Conservation (phyloP, 495 filamentous ascomycete genomes). For the Hypoxylon crocopeplum region DNA sequence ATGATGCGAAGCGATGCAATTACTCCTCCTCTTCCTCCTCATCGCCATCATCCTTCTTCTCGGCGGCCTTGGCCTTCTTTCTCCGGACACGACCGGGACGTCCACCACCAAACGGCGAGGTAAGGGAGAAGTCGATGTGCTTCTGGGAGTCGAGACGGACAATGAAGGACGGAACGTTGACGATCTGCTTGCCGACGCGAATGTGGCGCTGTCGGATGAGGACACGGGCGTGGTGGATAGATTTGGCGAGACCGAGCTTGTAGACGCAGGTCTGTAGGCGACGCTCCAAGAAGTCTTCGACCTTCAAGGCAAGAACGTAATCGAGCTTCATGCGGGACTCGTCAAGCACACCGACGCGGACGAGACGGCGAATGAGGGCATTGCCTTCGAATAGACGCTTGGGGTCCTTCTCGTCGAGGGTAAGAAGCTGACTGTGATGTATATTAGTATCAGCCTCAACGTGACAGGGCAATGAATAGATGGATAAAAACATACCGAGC, state of each 20-base stretch:
- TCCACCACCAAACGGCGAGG: conserved; percentile 96
- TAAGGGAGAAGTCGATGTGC: conserved; percentile 99
- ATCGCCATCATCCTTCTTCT: conserved; percentile 83
- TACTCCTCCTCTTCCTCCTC: conserved; percentile 91
- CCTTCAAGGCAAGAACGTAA: conserved; percentile 98
- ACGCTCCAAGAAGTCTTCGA: conserved; percentile 99
- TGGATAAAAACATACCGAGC: conserved; percentile 75
- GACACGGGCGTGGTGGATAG: conserved; percentile 99
- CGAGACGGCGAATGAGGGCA: conserved; percentile 98
- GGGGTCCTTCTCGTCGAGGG: conserved; percentile 99
- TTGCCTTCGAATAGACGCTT: conserved; percentile 99
- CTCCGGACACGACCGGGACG: conserved; percentile 94
- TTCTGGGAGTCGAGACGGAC: conserved; percentile 99
- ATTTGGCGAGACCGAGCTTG: conserved; percentile 99
- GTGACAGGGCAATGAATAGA: not conserved
- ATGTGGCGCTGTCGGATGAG: conserved; percentile 99
- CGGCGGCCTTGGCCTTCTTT: conserved; percentile 98
- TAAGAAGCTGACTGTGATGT: conserved; percentile 90
- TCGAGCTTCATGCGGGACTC: conserved; percentile 99
- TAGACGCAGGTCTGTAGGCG: conserved; percentile 99
- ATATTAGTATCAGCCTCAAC: conserved; percentile 14
- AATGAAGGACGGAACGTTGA: conserved; percentile 98
- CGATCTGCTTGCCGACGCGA: conserved; percentile 99
- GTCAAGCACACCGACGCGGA: conserved; percentile 99
- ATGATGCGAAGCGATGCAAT: conserved; percentile 40